Base-by-base conservation (phyloP, 768 basidiomycete genomes). In the Kwoniella bestiolae region DNA sequence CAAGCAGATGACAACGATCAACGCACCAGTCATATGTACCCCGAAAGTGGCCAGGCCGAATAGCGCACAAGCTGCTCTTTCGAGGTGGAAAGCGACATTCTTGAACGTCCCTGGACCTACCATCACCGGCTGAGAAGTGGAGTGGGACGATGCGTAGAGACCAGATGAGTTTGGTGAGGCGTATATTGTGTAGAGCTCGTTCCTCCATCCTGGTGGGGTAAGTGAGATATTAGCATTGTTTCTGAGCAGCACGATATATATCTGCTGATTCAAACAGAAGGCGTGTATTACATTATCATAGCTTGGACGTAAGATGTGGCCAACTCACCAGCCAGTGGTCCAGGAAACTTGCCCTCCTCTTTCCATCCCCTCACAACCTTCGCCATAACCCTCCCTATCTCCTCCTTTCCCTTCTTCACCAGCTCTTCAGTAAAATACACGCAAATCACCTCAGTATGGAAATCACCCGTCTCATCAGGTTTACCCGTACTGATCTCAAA, bases 11-110 rank as follows among this genome's bases (percentile, higher is more conserved):
- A 29, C 5, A 23, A 55, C 31, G 23, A 35, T 8, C n/a, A 38
- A 38, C 56, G 66, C 49, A 79, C 83, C 82, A 21, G 87, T 91
- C 88, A 94, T 86, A 79, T 99, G 96, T 1, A 95, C 90, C 0
- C 96, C 95, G 72, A 91, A 94, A 0, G 94, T 96, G 56, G 91
- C 85, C 6, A 94, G 80, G 2, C 95, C 94, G 74, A 98, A 97
- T 34, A 98, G 82, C 0, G 90, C 86, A 78, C 91, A 92, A 2
- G 92, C 93, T 1, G 91, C 85, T 44, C 96, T 86, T 80, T 98
- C 95, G 86, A 98, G 86, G 78, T 88, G 86, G 79, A 98, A 96
- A 28, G 87, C 91, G n/a, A 51, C 51, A 35, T 76, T 76, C n/a
- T 64, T 53, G 9, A 68, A 67, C 12, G 69, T 55, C 5, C 62